These are phyloP conservation scores for Penicillium canescens DNA, from an alignment of 495 filamentous ascomycete species.

Conservation along the genomic window DNA sequence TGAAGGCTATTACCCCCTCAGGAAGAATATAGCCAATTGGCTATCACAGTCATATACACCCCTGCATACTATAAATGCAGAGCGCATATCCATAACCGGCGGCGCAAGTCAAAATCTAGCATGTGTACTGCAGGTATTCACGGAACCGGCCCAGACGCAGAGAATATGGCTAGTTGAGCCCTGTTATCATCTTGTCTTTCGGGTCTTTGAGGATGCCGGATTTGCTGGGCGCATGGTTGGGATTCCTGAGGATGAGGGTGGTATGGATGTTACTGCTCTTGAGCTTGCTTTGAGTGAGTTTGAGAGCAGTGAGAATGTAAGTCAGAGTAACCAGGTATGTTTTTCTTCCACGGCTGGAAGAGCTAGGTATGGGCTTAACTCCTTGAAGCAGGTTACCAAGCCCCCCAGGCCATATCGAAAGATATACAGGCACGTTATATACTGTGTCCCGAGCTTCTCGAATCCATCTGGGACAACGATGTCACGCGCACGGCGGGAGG, in stretches of 20 bases:
- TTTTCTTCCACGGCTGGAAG: no score
- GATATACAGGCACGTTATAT: conserved; percentile 70
- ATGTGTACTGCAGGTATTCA: conserved; percentile 59
- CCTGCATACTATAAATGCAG: conserved; percentile 21
- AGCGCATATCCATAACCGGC: conserved; percentile 70
- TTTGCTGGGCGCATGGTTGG: conserved; percentile 52
- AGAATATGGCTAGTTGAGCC: conserved; percentile 68
- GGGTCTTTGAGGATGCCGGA: conserved; percentile 66
- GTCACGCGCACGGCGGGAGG: conserved; percentile 49
- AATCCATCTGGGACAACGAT: conserved; percentile 70
- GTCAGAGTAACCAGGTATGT: not conserved
- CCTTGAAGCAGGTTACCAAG: conserved; percentile 18
- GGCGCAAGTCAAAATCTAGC: conserved; percentile 66
- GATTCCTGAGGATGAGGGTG: conserved; percentile 65
- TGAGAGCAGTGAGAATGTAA: conserved; percentile 7
- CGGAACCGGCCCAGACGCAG: conserved; percentile 62
- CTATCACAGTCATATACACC: conserved; percentile 52
- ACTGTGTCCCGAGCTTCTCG: conserved; percentile 66
- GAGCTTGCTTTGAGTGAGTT: conserved; percentile 38
- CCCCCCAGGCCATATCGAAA: conserved; percentile 43
- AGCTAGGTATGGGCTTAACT: not conserved
- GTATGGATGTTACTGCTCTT: conserved; percentile 52
- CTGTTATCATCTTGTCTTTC: conserved; percentile 66
- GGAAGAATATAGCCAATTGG: conserved; percentile 63
- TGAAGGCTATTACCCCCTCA: conserved; percentile 59